phyloP scores from a whole-genome alignment of 176 grass and related monocot genomes.

The Oryza coarctata region DNA sequence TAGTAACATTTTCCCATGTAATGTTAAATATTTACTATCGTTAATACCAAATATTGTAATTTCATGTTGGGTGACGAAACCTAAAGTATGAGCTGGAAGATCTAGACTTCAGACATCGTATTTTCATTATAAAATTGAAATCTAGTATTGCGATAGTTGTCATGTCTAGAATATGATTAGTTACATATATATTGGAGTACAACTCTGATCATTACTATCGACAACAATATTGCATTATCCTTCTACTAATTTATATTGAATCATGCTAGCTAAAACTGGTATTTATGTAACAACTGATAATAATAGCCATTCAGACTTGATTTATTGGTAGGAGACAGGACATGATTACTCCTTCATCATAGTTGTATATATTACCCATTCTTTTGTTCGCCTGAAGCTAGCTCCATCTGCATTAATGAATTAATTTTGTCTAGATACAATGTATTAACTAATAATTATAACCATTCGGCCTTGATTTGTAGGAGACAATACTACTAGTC shows the following conservation, averaged over 20 bases:
- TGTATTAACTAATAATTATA: no score
- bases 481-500: not conserved
- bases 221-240: not conserved
- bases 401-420: not conserved
- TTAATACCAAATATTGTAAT: not conserved
- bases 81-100: not conserved
- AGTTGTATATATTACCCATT: not conserved
- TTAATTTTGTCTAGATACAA: no score
- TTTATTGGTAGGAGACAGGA: not conserved
- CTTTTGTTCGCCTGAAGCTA: not conserved
- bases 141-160: not conserved
- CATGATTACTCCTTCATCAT: not conserved
- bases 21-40: not conserved
- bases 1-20: not conserved
- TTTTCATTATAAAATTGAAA: not conserved
- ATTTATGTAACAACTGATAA: not conserved
- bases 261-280: not conserved
- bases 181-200: conserved; percentile 1
- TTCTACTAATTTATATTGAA: not conserved
- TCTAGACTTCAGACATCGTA: not conserved
- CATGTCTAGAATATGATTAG: not conserved
- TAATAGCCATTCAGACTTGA: not conserved
- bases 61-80: not conserved
- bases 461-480: not conserved
- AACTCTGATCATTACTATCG: not conserved